Base-by-base conservation (phyloP, 768 basidiomycete species). In the Pulveroboletus frians region DNA sequence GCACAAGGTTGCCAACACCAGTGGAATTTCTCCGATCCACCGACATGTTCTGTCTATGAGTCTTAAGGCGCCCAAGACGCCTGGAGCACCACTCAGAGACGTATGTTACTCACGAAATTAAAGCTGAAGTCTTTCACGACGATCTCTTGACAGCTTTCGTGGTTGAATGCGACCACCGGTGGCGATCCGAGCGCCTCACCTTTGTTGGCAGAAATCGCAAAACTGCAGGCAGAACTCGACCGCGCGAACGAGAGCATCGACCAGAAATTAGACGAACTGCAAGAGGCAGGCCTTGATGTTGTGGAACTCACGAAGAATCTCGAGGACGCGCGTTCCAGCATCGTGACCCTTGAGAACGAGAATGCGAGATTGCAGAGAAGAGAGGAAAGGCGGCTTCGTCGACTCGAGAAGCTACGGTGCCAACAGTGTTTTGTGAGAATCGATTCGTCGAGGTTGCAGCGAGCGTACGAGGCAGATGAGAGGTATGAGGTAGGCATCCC, bases 191-290 rank as follows among this genome's bases (percentile, higher is more conserved):
- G 78, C 11, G 67, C 78, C 3, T 72, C 83, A 3, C 85, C 86
- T 29, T 66, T 89, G 15, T 63, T 90, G n/a, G 69, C 74, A 1
- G 86, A 92, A 64, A 87, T 92, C 43, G 74, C 73, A 43, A 78
- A 84, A 20, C 71, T 93, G 32, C 85, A 92, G 57, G 72, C 72
- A 15, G 84, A 92, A 56, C 81, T 93, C 23, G 84, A 86, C 53
- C 74, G 63, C 3, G 91, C 90, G 9, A 92, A 94, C 61, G 83
- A 85, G 31, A 85, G 79, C 57, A 88, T 94, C 46, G 92, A 94
- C 57, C 84, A 91, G 60, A 92, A 93, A 64, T 74, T 94, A 14
- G 89, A 91, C 62, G 81, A 84, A 44, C 81, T 94, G 3, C 87
- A 89, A 60, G 84, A 91, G 49, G 83, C 85, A 0, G 90, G 90